Conservation (phyloP, 345 rosid genomes). For the Corchorus capsularis region DNA sequence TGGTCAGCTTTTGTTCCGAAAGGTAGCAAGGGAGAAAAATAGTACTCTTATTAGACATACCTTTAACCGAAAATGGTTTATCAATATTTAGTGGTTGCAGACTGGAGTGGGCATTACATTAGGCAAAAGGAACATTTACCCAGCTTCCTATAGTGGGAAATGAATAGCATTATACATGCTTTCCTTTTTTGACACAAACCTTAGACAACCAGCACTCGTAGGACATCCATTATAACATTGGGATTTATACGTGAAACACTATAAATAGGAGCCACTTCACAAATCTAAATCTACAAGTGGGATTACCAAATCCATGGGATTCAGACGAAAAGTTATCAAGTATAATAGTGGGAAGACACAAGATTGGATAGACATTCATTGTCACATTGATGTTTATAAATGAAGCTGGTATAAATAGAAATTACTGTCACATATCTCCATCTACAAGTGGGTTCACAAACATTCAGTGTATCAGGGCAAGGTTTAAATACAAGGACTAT, state of each 20-base stretch:
- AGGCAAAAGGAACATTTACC: neutral
- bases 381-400: neutral
- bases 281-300: neutral
- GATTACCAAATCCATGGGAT: neutral
- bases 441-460: neutral
- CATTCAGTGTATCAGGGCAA: slow-evolving; percentile 4
- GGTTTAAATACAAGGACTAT: neutral
- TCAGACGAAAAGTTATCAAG: neutral
- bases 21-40: neutral
- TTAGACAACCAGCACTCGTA: neutral
- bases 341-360: neutral
- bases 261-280: neutral
- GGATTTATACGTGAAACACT: neutral
- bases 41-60: neutral
- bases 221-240: neutral
- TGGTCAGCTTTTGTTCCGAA: neutral
- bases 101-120: neutral
- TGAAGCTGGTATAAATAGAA: neutral
- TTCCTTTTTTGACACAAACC: neutral
- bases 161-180: neutral
- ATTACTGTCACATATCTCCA: neutral
- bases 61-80: neutral
- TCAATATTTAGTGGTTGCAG: neutral
- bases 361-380: neutral
- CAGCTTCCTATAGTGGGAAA: neutral